phyloP scores from a whole-genome alignment of 2,329 filamentous ascomycete species.

The Pyricularia sp. region DNA sequence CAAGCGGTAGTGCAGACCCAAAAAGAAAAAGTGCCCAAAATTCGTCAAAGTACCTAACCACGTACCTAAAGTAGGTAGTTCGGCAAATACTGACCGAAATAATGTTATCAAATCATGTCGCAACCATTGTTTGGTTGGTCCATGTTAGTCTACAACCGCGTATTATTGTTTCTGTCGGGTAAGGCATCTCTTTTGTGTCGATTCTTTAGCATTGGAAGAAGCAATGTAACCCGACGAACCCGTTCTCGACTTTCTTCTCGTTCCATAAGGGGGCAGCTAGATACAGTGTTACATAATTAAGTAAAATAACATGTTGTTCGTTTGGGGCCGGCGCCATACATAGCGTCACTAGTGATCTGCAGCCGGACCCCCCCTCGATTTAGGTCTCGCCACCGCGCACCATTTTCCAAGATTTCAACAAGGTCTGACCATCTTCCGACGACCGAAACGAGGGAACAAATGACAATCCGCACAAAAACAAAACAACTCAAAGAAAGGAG shows the following conservation, averaged over 20 bases:
- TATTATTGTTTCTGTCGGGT: no score
- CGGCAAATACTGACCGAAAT: no score
- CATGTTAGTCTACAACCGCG: no score
- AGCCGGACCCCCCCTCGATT: background rate
- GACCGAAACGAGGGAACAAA: background rate
- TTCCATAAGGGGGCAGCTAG: background rate
- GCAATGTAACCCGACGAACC: no score
- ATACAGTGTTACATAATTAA: background rate
- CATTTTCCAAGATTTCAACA: background rate
- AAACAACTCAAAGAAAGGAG: background rate
- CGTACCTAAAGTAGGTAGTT: no score
- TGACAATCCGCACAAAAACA: background rate
- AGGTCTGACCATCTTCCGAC: background rate
- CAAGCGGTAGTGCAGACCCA: no score
- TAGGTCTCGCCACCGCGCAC: background rate
- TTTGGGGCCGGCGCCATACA: background rate
- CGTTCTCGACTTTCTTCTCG: background rate
- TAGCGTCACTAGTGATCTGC: background rate
- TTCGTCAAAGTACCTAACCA: no score
- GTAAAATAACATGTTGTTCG: background rate
- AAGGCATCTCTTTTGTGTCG: no score
- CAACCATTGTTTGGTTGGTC: no score
- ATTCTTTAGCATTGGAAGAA: no score
- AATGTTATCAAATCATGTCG: no score
- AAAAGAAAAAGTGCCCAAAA: no score